A percentile compares a stretch with the other conserved stretches of the same genome.
Evolutionary conservation across 2,329 filamentous ascomycete genomes (phyloP).

Genomic region (Ophidiomyces ophidiicola): DNA sequence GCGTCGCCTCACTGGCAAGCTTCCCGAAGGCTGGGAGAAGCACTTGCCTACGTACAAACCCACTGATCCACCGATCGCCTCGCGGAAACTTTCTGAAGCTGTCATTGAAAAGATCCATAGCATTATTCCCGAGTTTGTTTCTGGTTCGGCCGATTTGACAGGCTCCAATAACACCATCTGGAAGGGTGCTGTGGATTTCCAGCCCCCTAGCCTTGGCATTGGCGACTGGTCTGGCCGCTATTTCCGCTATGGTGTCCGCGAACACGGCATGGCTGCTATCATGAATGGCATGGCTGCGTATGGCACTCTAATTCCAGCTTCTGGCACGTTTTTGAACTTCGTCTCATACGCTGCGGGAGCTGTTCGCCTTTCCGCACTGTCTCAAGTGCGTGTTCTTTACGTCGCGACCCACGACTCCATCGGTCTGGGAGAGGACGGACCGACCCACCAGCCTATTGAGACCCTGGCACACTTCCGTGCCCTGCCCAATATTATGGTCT

Average conservation of each 20-base stretch:
- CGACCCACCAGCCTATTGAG: constrained; percentile 98
- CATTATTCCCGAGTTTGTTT: constrained; percentile 76
- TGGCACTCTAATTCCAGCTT: constrained; percentile 85
- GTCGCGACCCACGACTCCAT: constrained; percentile 98
- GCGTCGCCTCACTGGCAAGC: constrained; percentile 68
- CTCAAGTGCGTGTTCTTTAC: constrained; percentile 84
- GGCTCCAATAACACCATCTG: constrained; percentile 97
- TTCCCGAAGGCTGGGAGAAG: constrained; percentile 96
- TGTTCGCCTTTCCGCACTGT: constrained; percentile 85
- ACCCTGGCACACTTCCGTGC: constrained; percentile 97
- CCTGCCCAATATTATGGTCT: constrained; percentile 97
- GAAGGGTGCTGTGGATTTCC: constrained; percentile 96
- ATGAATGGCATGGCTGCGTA: constrained; percentile 78
- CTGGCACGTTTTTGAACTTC: constrained; percentile 98
- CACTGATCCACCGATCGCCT: constrained; percentile 70
- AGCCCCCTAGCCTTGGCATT: constrained; percentile 72
- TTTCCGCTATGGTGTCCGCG: constrained; percentile 43
- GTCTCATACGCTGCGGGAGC: constrained; percentile 94
- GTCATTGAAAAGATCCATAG: constrained; percentile 80
- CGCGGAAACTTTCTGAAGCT: constrained; percentile 90
- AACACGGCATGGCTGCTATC: constrained; percentile 41
- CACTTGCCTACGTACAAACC: constrained; percentile 81
- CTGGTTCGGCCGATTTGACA: constrained; percentile 94
- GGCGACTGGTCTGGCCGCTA: constrained; percentile 88
- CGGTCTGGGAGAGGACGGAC: constrained; percentile 95